Evolutionary conservation across 2,329 filamentous ascomycete genomes (phyloP).

Genomic region (Magnaporthiopsis incrustans): DNA sequence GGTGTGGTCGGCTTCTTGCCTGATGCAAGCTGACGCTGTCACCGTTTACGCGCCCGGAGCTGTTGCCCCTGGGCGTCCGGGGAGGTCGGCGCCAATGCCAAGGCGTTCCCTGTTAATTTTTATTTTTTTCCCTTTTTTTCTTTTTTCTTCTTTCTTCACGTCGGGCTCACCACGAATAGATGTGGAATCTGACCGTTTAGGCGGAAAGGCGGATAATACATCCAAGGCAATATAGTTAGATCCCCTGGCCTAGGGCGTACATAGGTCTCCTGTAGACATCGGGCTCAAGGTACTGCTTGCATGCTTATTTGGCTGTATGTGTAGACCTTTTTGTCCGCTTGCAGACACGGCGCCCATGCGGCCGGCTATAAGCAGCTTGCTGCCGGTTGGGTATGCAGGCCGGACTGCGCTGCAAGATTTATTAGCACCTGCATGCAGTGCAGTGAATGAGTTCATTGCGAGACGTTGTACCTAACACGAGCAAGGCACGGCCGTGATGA

Average conservation of each 20-base stretch:
- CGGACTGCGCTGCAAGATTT: too few relatives aligned
- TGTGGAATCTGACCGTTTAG: not conserved
- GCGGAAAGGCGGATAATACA: too few relatives aligned
- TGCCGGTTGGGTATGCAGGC: not conserved
- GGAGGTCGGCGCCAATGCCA: not conserved
- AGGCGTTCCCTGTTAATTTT: not conserved
- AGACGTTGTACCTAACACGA: too few relatives aligned
- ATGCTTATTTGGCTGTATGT: not conserved
- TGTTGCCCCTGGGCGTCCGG: not conserved
- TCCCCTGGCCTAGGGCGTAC: too few relatives aligned
- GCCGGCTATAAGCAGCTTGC: too few relatives aligned
- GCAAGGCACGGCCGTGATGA: too few relatives aligned
- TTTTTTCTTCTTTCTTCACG: too few relatives aligned
- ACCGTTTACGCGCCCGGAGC: not conserved
- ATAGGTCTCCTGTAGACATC: not conserved
- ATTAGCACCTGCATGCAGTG: not conserved
- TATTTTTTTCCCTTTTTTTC: too few relatives aligned
- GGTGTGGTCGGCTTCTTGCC: not conserved
- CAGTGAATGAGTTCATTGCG: too few relatives aligned
- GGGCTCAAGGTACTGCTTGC: not conserved
- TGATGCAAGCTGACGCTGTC: not conserved
- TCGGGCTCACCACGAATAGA: not conserved
- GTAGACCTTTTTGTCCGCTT: not conserved
- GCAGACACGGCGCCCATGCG: too few relatives aligned
- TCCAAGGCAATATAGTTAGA: not conserved